Percentiles rank a stretch among this genome's conserved stretches.
phyloP scores from a whole-genome alignment of 2,329 filamentous ascomycete genomes.

The Penicillium verrucosum region DNA sequence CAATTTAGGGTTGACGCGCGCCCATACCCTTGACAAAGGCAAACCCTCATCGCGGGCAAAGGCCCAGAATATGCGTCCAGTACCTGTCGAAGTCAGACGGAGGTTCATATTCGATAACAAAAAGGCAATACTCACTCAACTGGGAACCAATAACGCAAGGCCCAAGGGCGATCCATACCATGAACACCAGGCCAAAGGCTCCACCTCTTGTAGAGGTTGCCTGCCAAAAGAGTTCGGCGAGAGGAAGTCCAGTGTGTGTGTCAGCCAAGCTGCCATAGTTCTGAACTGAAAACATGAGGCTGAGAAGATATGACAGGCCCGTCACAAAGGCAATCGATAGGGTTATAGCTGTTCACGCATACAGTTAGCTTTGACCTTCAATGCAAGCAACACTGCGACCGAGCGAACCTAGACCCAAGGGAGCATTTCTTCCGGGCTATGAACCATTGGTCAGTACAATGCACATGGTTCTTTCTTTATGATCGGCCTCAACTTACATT shows the following conservation, averaged over 20 bases:
- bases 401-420: slow-evolving; percentile 29
- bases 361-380: slow-evolving; percentile 10
- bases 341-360: slow-evolving; percentile 37
- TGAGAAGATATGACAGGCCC: slow-evolving; percentile 49
- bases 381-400: not conserved
- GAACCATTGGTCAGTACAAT: not conserved
- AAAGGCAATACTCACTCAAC: slow-evolving; percentile 33
- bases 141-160: slow-evolving; percentile 36
- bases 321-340: slow-evolving; percentile 52
- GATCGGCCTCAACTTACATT: slow-evolving; percentile 37
- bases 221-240: slow-evolving; percentile 64
- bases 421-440: slow-evolving; percentile 32
- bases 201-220: slow-evolving; percentile 52
- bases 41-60: slow-evolving; percentile 54
- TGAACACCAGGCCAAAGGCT: slow-evolving; percentile 51
- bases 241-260: slow-evolving; percentile 51
- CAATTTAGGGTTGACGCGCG: slow-evolving; percentile 43
- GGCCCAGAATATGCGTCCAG: slow-evolving; percentile 58
- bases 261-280: slow-evolving; percentile 45
- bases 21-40: slow-evolving; percentile 30
- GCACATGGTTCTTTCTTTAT: not conserved
- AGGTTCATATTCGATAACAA: slow-evolving; percentile 24
- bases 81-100: slow-evolving; percentile 29
- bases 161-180: slow-evolving; percentile 34
- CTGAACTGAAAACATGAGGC: slow-evolving; percentile 53